Base-by-base conservation (phyloP, 1,284 basidiomycete species). In the Leccinum insolens region DNA sequence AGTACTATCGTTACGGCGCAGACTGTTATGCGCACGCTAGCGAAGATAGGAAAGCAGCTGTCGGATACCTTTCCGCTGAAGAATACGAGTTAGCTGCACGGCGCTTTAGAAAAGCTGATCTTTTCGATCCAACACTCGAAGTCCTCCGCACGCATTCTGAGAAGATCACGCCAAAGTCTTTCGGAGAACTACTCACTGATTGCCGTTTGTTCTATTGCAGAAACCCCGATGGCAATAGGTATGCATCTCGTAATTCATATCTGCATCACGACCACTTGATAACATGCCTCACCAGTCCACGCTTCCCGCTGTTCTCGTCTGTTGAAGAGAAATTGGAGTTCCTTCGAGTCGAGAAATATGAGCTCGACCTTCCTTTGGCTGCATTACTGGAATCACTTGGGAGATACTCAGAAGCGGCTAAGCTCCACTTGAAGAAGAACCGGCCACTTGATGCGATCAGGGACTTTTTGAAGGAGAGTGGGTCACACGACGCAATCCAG, bases 251-350 rank as follows among this genome's bases (percentile, higher is more conserved):
- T 46, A 64, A n/a, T 39, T 34, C 49, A 6, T 25, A 52, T 68
- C 17, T 60, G 20, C 15, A 52, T 2, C 11, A n/a, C 15, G 31
- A 39, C 63, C 46, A n/a, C 9, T 49, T 20, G n/a, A 20, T 67
- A 46, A 73, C n/a, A 6, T n/a, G 7, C 22, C 34, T 49, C 7
- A 25, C 69, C 87, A 90, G 70, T 81, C 78, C 77, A 31, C 68
- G 58, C n/a, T 85, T 78, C 81, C 85, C 7, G 4, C 75, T 92
- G 0, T 92, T 92, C 72, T 69, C 78, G 0, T 80, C 82, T 1
- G 73, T 80, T 0, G 85, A 91, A 28, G 86, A 89, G 12, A 81
- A 83, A 15, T 70, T 90, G 9, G 83, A 87, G 58, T 92, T 88
- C 67, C 81, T 88, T 34, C 34, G 0, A 34, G 34, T 34, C 61